Evolutionary conservation across 345 rosid genomes (phyloP), one percentile per base, ranked within the genome.

Genomic region (Sonneratia alba): DNA sequence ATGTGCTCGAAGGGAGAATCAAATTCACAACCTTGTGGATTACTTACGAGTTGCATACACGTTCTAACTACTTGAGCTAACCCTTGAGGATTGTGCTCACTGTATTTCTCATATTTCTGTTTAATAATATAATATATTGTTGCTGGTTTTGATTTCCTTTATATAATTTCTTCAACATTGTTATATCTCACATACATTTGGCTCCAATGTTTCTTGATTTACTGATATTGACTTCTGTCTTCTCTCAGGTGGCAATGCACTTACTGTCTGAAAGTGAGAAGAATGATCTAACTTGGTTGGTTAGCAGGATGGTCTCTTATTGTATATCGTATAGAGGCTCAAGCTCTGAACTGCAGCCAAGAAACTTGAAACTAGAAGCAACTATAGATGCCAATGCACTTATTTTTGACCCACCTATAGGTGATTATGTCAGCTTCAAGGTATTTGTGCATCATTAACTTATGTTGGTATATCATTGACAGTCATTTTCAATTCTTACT

Each of bases 221-320:
- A n/a, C 1, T 59, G 14, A 24, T 59, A 24, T 56, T 36, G 63
- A 32, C 64, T 67, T 68, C 48, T 70, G 61, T 59, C 68, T 59
- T 62, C 71, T 79, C 70, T 76, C 83, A 95, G 99, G 99, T 87
- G 80, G 92, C 97, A 70, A 77, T 85, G 70, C 96, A 94, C 86
- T 82, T 90, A 73, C 79, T 88, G 65, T 83, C 97, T 57, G 91
- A 87, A 42, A 85, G 81, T 70, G 93, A 95, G 79, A 95, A 87
- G 83, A 81, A 82, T 74, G 87, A 80, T 74, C 76, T 95, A 73
- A 77, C 83, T 74, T 88, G 80, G 76, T 78, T 89, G 80, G 82
- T 93, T 66, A 87, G 80, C 72, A 71, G 77, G 61, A 94, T 94
- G 97, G 86, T 86, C 36, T 86, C 90, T 42, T 91, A 89, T 84